Evolutionary conservation across 371 early-diverging fungal genomes (phyloP).

Genomic region (Dinochytrium kinnereticum): DNA sequence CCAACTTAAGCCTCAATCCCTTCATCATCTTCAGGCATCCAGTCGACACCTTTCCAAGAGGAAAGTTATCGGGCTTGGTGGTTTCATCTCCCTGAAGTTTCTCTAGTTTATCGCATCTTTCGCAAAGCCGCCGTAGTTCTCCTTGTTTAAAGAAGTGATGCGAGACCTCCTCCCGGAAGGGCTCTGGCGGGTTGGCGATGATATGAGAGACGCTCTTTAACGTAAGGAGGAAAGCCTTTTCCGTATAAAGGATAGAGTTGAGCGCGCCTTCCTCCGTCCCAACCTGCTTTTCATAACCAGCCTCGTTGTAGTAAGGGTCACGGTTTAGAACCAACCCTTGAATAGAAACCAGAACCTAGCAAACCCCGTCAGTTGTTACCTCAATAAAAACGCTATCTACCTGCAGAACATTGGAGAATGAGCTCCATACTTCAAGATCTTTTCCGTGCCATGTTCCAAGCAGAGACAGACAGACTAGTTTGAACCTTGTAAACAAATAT

Average conservation of each 20-base stretch:
- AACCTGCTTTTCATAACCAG: conserved; percentile 58
- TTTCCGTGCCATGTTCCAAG: conserved; percentile 64
- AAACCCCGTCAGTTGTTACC: background rate
- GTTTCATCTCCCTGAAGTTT: conserved; percentile 4
- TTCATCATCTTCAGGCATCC: conserved; percentile 32
- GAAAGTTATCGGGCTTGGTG: conserved; percentile 19
- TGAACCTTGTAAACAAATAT: background rate
- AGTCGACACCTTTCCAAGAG: conserved; percentile 16
- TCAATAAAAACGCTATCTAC: conserved; percentile 24
- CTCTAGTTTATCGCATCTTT: conserved; percentile 15
- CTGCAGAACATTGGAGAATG: conserved; percentile 53
- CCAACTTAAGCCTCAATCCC: conserved; percentile 9
- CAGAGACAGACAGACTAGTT: conserved; percentile 55
- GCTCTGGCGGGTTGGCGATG: conserved; percentile 18
- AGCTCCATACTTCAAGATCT: conserved; percentile 58
- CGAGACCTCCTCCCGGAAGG: conserved; percentile 22
- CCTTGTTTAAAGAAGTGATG: conserved; percentile 16
- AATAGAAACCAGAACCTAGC: conserved; percentile 54
- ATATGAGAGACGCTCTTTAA: conserved; percentile 28
- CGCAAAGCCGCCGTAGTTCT: conserved; percentile 17
- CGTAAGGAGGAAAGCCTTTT: conserved; percentile 57
- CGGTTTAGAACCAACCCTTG: conserved; percentile 60
- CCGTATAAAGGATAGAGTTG: conserved; percentile 53
- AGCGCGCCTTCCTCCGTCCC: conserved; percentile 54
- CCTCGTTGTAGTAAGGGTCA: conserved; percentile 62